Evolutionary conservation across 352 stramenopile species (phyloP), one percentile per base, ranked within the genome.

Genomic region (Globisporangium yorkense): DNA sequence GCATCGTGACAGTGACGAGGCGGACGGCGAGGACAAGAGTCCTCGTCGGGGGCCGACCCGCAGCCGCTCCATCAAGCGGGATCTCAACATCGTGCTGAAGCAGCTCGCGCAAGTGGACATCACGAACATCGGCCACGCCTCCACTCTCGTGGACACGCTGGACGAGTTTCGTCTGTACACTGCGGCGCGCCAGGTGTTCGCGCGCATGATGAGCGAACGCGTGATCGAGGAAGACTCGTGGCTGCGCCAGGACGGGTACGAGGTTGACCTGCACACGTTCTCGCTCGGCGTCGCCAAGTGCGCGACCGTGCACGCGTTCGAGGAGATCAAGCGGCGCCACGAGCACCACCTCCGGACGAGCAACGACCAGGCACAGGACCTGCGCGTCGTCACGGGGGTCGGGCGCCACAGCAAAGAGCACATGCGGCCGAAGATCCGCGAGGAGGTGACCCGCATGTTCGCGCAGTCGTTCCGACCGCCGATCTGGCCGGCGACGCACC

Each of bases 321-420:
- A 80, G n/a, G 67, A 72, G 51, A 73, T 85, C 49, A 62, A 67
- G 31, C 41, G 55, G 16, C 50, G 44, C 20, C 33, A 53, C 29
- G 62, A 77, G 31, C 59, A 68, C 31, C 64, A 73, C 24, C 53
- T 67, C 6, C 51, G 35, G 4, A 50, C 64, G 2, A 65, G 57
- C 12, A 66, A 71, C n/a, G 75, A 68, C 41, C 6, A 67, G 41
- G 56, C 52, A 15, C 51, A 79, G 57, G 74, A 89, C 45, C 57
- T 91, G 50, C 80, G 78, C 16, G 84, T 91, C 50, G 87, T 91
- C 57, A 87, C 77, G 29, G 81, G 81, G n/a, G 65, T 88, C 20
- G 81, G 81, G 15, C 80, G 71, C 41, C 75, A 75, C 59, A 89
- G 81, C 41, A 72, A 80, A 16, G 59, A 66, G 52, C 88, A 74